Evolutionary conservation across 192 early-diverging fungal genomes (phyloP), one percentile per base, ranked within the genome.

Genomic region (Jimgerdemannia flammicorona): DNA sequence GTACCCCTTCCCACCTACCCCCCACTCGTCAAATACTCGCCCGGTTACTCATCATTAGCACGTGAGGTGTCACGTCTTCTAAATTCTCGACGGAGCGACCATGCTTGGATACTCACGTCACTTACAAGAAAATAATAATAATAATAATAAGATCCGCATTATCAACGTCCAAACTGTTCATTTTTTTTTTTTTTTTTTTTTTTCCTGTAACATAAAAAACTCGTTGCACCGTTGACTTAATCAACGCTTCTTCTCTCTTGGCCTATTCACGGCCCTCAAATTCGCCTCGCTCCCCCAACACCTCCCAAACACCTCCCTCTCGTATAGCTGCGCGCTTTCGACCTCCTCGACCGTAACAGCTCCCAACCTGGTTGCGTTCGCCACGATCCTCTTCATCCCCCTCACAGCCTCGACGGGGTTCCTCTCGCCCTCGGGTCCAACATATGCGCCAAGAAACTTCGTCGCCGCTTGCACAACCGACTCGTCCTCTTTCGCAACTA

Each of bases 351-450:
- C 49, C 49, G 14, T 59, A 7, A 68, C 1, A 9, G 29, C 18
- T 18, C 67, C 67, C 67, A 40, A 19, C 19, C 67, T 20, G 6
- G 49, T 59, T 14, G 49, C 49, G 14, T 59, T 59, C 8, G 74
- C 76, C 7, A 85, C 76, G 29, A 88, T 73, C 44, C 70, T 70
- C 72, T 91, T 91, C 77, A 91, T 83, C 0, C 79, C 81, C 44
- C 84, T 80, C 2, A 90, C 79, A 14, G 87, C 89, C 40, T 42
- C 65, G 3, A 87, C 77, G 59, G 86, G 81, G 39, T 80, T 74
- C 64, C 78, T 80, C 14, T 65, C 76, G 4, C 79, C 75, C 8
- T 78, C 73, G 66, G 70, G 59, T 11, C 39, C 82, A 7, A 84
- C 73, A 73, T 82, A 87, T 0, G 73, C 74, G 68, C 78, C 73